phyloP scores from a whole-genome alignment of 768 basidiomycete genomes.

The Roridomyces roridus region DNA sequence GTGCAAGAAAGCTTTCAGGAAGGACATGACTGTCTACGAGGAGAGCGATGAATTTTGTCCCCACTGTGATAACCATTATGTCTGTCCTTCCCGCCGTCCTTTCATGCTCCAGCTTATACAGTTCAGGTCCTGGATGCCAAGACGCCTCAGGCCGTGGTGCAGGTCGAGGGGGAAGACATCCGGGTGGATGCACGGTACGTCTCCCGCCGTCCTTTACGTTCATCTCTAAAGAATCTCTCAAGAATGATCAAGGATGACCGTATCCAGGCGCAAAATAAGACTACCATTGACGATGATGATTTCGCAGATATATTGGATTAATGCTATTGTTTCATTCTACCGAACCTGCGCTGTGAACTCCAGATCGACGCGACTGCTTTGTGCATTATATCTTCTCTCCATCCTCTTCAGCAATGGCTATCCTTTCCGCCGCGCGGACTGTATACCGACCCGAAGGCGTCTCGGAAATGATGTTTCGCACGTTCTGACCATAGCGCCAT shows the following conservation, averaged over 20 bases:
- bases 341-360: no score
- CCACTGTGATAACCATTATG: conserved; percentile 98
- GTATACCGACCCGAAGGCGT: not conserved
- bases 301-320: conserved; percentile 30
- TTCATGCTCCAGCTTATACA: not conserved
- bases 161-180: conserved; percentile 91
- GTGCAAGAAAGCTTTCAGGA: conserved; percentile 95
- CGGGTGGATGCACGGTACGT: conserved; percentile 84
- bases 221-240: not conserved
- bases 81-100: conserved; percentile 49
- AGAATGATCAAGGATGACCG: conserved; percentile 95
- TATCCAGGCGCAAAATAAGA: conserved; percentile 58
- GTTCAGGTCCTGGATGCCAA: conserved; percentile 90
- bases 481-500: conserved; percentile 29
- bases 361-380: no score
- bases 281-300: conserved; percentile 70
- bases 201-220: not conserved
- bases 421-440: no score
- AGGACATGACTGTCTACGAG: conserved; percentile 91
- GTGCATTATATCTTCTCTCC: no score
- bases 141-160: conserved; percentile 83
- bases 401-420: no score
- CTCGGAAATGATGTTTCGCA: conserved; percentile 7
- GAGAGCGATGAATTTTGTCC: conserved; percentile 99
- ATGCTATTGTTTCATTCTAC: not conserved